Base-by-base conservation (phyloP, 2,329 filamentous ascomycete genomes). In the Lanzia echinophila region DNA sequence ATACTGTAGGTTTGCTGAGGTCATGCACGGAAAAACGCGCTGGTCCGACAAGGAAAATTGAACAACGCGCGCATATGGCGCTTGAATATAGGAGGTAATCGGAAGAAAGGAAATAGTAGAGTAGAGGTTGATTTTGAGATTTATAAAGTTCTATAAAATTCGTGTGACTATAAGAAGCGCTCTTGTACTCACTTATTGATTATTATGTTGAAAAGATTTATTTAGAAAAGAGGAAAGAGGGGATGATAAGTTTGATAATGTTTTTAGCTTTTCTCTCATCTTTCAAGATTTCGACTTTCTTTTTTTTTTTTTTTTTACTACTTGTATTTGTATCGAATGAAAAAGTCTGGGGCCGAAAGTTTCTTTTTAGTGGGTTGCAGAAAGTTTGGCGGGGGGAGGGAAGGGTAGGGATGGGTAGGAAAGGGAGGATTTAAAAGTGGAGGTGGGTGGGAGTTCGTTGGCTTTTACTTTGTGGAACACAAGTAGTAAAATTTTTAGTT, bases 11-110 rank as follows among this genome's bases (percentile, higher is more conserved):
- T 5, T 36, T 13, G 12, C 34, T 41, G 38, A 48, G 44, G 36
- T 36, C 50, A 53, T 47, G 44, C 50, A 48, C 38, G 50, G 39
- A 53, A 33, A 53, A 46, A 38, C 50, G 50, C 50, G 36, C 19
- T 42, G 44, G 22, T 17, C 44, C 28, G 17, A 34, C 22, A 44
- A 44, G 24, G 24, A 24, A 15, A 11, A 31, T 36, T 39, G 50
- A 41, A 31, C 39, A 48, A 32, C 44, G 44, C 50, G 50, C 50
- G 50, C 44, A 53, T 53, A 48, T 22, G 28, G 50, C 50, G 50
- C 44, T 53, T 53, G 44, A 11, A 28, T 28, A 4, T 20, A 17
- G 19, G 17, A 41, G 31, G 19, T 28, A 42, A 44, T 44, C 41
- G 13, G 41, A 44, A 15, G 24, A 42, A 52, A 42, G 39, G 36